A percentile compares a stretch with the other conserved stretches of the same genome.
Evolutionary conservation across 495 filamentous ascomycete genomes (phyloP).

Genomic region (Astrothelium subdiscretum): DNA sequence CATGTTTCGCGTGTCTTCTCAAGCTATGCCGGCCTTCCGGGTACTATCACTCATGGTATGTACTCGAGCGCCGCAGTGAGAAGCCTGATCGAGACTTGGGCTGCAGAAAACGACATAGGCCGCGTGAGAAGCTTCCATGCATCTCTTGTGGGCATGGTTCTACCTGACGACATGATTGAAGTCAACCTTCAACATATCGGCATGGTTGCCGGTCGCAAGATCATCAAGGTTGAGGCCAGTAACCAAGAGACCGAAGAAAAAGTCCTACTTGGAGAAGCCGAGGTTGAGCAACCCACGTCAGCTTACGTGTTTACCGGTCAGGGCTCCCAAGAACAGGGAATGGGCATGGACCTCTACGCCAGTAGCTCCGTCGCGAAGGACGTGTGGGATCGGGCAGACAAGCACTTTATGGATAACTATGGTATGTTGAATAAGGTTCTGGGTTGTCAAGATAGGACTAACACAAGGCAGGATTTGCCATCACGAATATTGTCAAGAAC

Average conservation of each 20-base stretch:
- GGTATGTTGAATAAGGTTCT: slow-evolving; percentile 42
- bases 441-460: slow-evolving; percentile 20
- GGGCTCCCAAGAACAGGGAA: slow-evolving; percentile 95
- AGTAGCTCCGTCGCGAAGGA: slow-evolving; percentile 88
- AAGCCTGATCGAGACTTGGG: slow-evolving; percentile 97
- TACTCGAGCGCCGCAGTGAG: slow-evolving; percentile 97
- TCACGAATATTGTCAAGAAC: slow-evolving; percentile 98
- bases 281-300: slow-evolving; percentile 96
- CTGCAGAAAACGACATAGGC: slow-evolving; percentile 94
- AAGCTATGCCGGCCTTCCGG: slow-evolving; percentile 84
- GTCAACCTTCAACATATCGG: slow-evolving; percentile 92
- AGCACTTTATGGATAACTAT: slow-evolving; percentile 97
- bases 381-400: slow-evolving; percentile 96
- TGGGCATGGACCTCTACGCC: slow-evolving; percentile 98
- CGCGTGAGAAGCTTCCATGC: slow-evolving; percentile 95
- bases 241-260: slow-evolving; percentile 94
- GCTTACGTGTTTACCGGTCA: slow-evolving; percentile 98
- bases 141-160: slow-evolving; percentile 90
- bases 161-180: slow-evolving; percentile 88
- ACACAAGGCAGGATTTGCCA: slow-evolving; percentile 64
- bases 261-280: slow-evolving; percentile 85
- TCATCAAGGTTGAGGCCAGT: slow-evolving; percentile 93
- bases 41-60: slow-evolving; percentile 98
- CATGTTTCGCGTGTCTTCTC: slow-evolving; percentile 96
- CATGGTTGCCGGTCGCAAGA: slow-evolving; percentile 96